These are phyloP conservation scores for Gremmenia infestans DNA, from an alignment of 2,329 filamentous ascomycete genomes.

Conservation along the genomic window DNA sequence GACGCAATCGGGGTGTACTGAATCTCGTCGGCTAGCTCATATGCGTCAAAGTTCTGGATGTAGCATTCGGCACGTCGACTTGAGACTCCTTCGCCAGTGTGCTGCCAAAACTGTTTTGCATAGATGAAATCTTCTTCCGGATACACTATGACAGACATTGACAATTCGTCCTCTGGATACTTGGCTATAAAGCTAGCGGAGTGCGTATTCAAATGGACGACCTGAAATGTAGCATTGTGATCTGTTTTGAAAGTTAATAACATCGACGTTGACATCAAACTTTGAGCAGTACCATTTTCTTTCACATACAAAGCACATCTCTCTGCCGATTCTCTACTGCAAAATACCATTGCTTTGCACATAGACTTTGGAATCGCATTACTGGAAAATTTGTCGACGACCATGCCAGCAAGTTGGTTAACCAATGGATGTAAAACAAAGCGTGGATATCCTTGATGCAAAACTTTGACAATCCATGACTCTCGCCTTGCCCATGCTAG, in stretches of 20 bases:
- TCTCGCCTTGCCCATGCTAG: neutral
- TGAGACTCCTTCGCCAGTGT: slow-evolving; percentile 1
- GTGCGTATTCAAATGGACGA: neutral
- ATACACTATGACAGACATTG: neutral
- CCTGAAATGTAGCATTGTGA: neutral
- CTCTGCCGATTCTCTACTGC: neutral
- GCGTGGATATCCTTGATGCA: neutral
- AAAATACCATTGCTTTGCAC: neutral
- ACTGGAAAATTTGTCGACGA: neutral
- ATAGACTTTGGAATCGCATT: neutral
- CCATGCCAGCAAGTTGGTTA: neutral
- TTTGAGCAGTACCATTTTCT: neutral
- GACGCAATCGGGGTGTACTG: neutral
- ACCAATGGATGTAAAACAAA: neutral
- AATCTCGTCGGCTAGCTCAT: neutral
- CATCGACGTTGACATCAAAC: neutral
- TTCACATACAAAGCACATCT: neutral
- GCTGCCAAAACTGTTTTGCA: neutral
- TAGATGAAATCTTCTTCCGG: neutral
- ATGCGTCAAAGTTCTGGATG: neutral
- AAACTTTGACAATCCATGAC: neutral
- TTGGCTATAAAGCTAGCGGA: neutral
- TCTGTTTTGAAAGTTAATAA: neutral
- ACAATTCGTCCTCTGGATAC: neutral
- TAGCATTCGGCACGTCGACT: slow-evolving; percentile 1